These are phyloP conservation scores for Colletotrichum caudatum DNA, from an alignment of 2,329 filamentous ascomycete species.

Conservation along the genomic window DNA sequence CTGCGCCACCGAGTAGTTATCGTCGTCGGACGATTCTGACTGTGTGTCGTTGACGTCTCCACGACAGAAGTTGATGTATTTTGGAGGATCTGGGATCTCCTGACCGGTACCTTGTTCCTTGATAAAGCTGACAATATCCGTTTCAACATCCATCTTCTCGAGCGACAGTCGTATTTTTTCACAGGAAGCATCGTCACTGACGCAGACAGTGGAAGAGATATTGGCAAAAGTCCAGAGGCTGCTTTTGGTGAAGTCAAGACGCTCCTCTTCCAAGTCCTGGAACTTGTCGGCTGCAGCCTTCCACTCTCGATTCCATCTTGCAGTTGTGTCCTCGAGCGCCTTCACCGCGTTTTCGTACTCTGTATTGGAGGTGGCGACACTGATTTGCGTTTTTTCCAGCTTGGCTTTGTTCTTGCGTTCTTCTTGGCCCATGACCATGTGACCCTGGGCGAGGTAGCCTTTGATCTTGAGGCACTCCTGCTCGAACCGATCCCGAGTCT, in stretches of 20 bases:
- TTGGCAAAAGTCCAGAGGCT: constrained; percentile 99
- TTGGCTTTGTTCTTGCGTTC: constrained; percentile 99
- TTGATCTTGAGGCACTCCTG: constrained; percentile 99
- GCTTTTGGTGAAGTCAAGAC: constrained; percentile 96
- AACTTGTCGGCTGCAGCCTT: constrained; percentile 98
- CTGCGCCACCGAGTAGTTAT: constrained; percentile 92
- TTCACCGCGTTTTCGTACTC: constrained; percentile 97
- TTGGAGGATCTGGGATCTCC: constrained; percentile 96
- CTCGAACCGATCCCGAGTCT: constrained; percentile 94
- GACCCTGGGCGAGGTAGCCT: constrained; percentile 96
- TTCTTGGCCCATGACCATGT: constrained; percentile 99
- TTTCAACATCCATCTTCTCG: constrained; percentile 96
- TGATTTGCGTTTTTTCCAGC: constrained; percentile 98
- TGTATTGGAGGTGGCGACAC: constrained; percentile 87
- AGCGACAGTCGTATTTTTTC: constrained; percentile 95
- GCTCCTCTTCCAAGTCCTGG: constrained; percentile 97
- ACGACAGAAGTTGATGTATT: constrained; percentile 98
- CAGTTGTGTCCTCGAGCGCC: constrained; percentile 92
- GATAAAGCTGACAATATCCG: constrained; percentile 92
- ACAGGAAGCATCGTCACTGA: constrained; percentile 95
- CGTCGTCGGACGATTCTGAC: constrained; percentile 88
- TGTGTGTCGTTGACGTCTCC: constrained; percentile 84
- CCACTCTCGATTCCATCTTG: constrained; percentile 97
- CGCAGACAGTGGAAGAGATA: constrained; percentile 95
- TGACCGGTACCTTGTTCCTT: constrained; percentile 90